Evolutionary conservation across 208 protist species (phyloP), one percentile per base, ranked within the genome.

Genomic region (Naegleria lovaniensis): DNA sequence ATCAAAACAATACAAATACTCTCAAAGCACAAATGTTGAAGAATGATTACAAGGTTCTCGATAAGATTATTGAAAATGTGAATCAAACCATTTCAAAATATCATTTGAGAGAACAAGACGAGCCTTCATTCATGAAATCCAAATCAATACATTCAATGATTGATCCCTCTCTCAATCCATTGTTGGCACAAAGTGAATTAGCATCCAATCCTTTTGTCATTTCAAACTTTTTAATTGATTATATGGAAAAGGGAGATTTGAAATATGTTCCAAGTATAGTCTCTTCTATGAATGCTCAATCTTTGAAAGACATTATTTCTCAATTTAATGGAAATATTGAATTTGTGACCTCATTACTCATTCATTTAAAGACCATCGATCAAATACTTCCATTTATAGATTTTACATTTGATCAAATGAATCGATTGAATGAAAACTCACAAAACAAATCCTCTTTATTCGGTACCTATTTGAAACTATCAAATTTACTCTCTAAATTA

Each of bases 401-500:
- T 33, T 88, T 38, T 88, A 67, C 29, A 29, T 40, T 38, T 39
- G 7, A 88, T 38, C 25, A 75, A 88, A 36, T 75, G 29, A 67
- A 75, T 88, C 19, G 39, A 40, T 33, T 55, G 9, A 25, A 11
- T 33, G 5, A 36, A 33, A 36, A 36, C n/a, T 9, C 7, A 48
- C 43, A 48, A 48, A 48, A 48, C 43, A 48, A 87, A 87, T 87
- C 19, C 3, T 87, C 13, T 22, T 55, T 7, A 9, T 75, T 88
- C 39, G 40, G 7, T 36, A 38, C 7, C n/a, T 75, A 88, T 88
- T 75, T 75, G 29, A 75, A 75, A 88, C 36, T 88, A 67, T 88
- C 85, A 40, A 88, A 40, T 88, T 88, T 88, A 88, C 9, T 88
- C 9, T 40, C 85, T 40, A 88, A 88, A 33, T 88, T 88, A 88